phyloP scores from a whole-genome alignment of 1,284 basidiomycete genomes.

The Ceratobasidium papillatum region DNA sequence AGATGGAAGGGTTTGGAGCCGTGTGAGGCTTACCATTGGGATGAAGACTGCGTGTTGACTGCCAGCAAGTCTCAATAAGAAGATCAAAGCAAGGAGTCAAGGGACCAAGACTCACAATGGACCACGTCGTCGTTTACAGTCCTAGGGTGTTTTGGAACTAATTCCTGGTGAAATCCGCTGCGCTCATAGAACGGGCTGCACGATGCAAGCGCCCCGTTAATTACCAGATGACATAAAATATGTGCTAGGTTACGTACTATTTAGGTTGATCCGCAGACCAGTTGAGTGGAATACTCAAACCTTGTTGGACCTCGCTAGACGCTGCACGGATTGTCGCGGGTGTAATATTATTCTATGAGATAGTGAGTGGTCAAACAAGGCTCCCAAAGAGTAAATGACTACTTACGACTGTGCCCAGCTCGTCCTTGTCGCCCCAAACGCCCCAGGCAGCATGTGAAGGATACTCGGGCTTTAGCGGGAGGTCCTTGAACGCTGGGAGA shows the following conservation, averaged over 20 bases:
- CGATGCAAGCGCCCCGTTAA: not conserved
- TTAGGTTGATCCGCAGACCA: conserved; percentile 39
- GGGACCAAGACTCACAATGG: conserved; percentile 10
- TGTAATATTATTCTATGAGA: conserved; percentile 48
- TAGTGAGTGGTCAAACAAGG: not conserved
- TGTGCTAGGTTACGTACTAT: conserved; percentile 10
- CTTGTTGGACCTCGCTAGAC: conserved; percentile 20
- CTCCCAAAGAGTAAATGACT: not conserved
- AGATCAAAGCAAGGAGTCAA: not conserved
- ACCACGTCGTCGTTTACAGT: conserved; percentile 33
- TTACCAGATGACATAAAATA: not conserved
- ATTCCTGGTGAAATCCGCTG: conserved; percentile 26
- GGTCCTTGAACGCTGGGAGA: conserved; percentile 34
- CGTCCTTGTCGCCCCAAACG: conserved; percentile 49
- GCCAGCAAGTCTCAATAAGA: conserved; percentile 47
- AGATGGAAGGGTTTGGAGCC: conserved; percentile 44
- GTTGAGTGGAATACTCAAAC: conserved; percentile 38
- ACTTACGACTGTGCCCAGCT: conserved; percentile 48
- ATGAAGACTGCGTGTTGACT: conserved; percentile 54
- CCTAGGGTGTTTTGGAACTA: conserved; percentile 12
- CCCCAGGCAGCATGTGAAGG: conserved; percentile 47
- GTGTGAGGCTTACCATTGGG: conserved; percentile 54
- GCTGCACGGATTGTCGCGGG: conserved; percentile 37
- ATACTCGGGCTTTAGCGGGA: conserved; percentile 35
- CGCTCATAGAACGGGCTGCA: conserved; percentile 26